A percentile compares a stretch with the other conserved stretches of the same genome.
These are phyloP conservation scores for Penicillium verhagenii DNA, from an alignment of 495 filamentous ascomycete genomes.

Conservation along the genomic window DNA sequence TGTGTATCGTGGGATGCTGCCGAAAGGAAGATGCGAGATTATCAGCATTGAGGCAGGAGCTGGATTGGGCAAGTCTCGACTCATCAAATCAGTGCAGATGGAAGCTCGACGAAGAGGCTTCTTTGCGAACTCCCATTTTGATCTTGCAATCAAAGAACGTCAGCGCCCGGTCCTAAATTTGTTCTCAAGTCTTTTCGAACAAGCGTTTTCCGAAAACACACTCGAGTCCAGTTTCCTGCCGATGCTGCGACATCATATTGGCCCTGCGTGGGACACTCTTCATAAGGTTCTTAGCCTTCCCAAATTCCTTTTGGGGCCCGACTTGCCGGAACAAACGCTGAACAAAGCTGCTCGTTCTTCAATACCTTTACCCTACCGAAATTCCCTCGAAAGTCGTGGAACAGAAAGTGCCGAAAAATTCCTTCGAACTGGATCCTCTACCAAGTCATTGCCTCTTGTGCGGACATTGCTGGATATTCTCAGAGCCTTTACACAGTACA, in stretches of 20 bases:
- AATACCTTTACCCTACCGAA: constrained; percentile 9
- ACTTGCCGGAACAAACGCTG: constrained; percentile 56
- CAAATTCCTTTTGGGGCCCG: not conserved
- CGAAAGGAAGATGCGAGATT: constrained; percentile 64
- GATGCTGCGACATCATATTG: constrained; percentile 60
- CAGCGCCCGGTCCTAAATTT: constrained; percentile 52
- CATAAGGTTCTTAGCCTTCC: constrained; percentile 55
- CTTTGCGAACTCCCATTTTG: constrained; percentile 71
- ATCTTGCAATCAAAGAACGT: constrained; percentile 61
- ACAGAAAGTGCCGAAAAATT: constrained; percentile 4
- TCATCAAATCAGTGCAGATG: constrained; percentile 55
- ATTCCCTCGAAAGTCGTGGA: not conserved
- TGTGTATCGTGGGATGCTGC: constrained; percentile 48
- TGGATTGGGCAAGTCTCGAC: constrained; percentile 68
- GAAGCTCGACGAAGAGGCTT: constrained; percentile 64
- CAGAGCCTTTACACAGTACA: constrained; percentile 63
- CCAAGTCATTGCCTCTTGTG: constrained; percentile 63
- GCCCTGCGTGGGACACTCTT: constrained; percentile 64
- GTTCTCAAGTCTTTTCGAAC: constrained; percentile 67
- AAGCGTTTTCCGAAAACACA: constrained; percentile 75
- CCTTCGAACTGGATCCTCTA: constrained; percentile 33
- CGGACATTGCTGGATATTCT: constrained; percentile 69
- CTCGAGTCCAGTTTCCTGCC: constrained; percentile 68
- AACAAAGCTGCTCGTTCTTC: not conserved
- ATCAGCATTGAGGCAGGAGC: constrained; percentile 62